Base-by-base conservation (phyloP, 352 stramenopile species). In the Blastocystis sp. region DNA sequence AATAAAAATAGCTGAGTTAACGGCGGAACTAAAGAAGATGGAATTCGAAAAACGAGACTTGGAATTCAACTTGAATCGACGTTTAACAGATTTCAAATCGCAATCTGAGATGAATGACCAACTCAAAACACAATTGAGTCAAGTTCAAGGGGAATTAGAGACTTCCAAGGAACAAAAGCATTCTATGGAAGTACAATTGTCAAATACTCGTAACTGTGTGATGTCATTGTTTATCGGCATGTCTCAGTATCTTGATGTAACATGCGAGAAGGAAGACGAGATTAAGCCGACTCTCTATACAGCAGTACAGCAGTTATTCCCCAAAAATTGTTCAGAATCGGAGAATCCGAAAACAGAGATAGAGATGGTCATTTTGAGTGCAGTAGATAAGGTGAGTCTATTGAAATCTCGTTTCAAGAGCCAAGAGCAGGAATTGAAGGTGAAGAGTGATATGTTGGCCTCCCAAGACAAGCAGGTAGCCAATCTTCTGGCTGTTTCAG, bases 161-260 rank as follows among this genome's bases (percentile, higher is more conserved):
- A 32, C 42, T 16, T n/a, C 24, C 14, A 24, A 24, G 19, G 27
- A 12, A 6, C 14, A 37, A 19, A 46, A 6, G 6, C 32, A 29
- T 9, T 39, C 32, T 21, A 14, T 78, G 66, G 66, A 56, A 21
- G 7, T 49, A 12, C 16, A 24, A 5, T 21, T 58, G 21, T 59
- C 39, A 14, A 24, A 11, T 6, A 21, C 29, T 7, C 66, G 66
- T 32, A 78, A 35, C 46, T 49, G 59, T 9, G 21, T 78, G 12
- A 58, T 29, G 21, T 78, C 66, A 37, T 32, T 78, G 9, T 78
- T 78, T 49, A 78, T 78, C 42, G 56, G 42, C 27, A 29, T 78
- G 27, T 56, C 66, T 21, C 66, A 78, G 42, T 78, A 37, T 11
- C 27, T 78, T 21, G 66, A 78, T 32, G 66, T 56, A n/a, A 32